phyloP scores from a whole-genome alignment of 106 monocot species.

The Phalaenopsis equestris region DNA sequence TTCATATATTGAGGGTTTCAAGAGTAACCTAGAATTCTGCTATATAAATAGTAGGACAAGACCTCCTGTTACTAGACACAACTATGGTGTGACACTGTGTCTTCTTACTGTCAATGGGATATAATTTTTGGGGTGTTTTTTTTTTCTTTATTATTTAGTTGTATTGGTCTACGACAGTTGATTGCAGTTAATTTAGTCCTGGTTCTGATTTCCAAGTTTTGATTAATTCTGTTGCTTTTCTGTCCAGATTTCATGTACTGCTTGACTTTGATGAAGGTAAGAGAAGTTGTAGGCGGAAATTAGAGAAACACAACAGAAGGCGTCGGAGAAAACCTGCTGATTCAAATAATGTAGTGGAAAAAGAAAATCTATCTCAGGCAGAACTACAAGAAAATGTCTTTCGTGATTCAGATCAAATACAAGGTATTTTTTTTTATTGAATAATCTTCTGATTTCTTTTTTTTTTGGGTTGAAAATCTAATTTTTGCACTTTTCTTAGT shows the following conservation, averaged over 20 bases:
- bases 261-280: constrained; percentile 97
- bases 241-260: constrained; percentile 72
- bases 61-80: no score
- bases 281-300: constrained; percentile 90
- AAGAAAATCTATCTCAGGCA: constrained; percentile 31
- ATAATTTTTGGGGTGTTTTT: not conserved
- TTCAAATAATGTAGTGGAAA: constrained; percentile 24
- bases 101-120: not conserved
- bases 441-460: not conserved
- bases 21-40: no score
- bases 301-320: constrained; percentile 90
- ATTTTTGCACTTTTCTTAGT: constrained; percentile 4
- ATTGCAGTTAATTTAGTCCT: not conserved
- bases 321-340: constrained; percentile 61
- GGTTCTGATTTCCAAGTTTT: not conserved
- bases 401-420: constrained; percentile 31
- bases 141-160: not conserved
- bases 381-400: constrained; percentile 18
- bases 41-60: no score
- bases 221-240: not conserved
- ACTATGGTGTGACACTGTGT: no score
- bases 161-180: not conserved
- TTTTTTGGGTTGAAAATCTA: not conserved
- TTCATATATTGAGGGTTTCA: no score
- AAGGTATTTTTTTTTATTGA: constrained; percentile 29